Evolutionary conservation across 139 green algal genomes (phyloP), one percentile per base, ranked within the genome.

Genomic region (Coccomyxa sp.): DNA sequence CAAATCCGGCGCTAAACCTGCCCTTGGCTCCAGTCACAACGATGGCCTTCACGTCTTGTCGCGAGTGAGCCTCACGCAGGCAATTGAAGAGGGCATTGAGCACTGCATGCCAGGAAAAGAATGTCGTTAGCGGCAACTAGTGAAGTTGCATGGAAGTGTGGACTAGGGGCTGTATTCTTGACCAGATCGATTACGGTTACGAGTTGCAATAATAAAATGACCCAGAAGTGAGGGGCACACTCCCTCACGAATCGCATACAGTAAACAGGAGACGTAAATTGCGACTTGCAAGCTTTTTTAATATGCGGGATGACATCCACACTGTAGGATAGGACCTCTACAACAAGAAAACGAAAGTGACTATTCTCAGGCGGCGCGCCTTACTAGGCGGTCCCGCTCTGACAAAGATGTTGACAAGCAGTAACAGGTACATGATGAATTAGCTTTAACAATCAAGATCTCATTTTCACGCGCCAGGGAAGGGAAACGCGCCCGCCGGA

Each of bases 1-100:
- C 97, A 76, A 99, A 99, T 30, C 97, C 97, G 28, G 95, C 95
- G 57, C 87, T 96, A 88, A 99, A 99, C 31, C 94, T 79, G 67
- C 90, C 88, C 18, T 89, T 89, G 25, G 85, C 85, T 18, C 95
- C 96, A 17, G 89, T 97, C 1, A 99, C 85, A 0, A 99, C 94
- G 45, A 99, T 96, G 68, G 94, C 96, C 66, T 94, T 93, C 0
- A 98, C 94, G 57, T 88, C 51, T 0, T 84, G 74, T 27, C 93
- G 81, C 12, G 80, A 67, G 58, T 99, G 96, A 0, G 94, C 94
- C 59, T 91, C 80, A 14, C 91, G 79, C 27, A 98, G 81, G 71
- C 91, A 84, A 27, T 91, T 87, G 86, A 97, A 97, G 4, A 99
- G 88, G 13, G 86, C 91, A 14, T 83, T 59, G 0, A 99, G 87